These are phyloP conservation scores for Yamadazyma diddensiae DNA, from an alignment of 1,139 yeast genomes.

Conservation along the genomic window DNA sequence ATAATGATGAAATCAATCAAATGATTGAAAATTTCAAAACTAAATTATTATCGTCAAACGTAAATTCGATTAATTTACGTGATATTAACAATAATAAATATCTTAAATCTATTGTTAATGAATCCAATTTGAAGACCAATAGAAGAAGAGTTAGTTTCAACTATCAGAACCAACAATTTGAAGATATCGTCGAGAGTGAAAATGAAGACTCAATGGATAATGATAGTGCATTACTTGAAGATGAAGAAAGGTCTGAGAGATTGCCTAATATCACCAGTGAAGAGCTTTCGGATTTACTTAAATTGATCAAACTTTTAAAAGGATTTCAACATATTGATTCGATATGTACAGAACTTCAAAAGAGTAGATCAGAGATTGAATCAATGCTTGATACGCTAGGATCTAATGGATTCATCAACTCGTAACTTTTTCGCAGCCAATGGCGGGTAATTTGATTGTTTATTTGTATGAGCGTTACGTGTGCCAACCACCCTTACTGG, in stretches of 20 bases:
- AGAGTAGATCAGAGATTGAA: constrained; percentile 56
- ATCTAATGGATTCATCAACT: constrained; percentile 38
- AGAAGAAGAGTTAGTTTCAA: constrained; percentile 36
- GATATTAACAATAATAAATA: constrained; percentile 13
- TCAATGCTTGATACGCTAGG: constrained; percentile 44
- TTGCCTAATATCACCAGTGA: constrained; percentile 14
- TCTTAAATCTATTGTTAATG: constrained; percentile 27
- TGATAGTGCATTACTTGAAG: constrained; percentile 8
- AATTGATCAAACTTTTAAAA: constrained; percentile 45
- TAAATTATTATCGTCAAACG: constrained; percentile 10
- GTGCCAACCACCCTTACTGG: too few relatives aligned
- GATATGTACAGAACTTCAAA: constrained; percentile 66
- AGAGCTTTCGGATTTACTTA: constrained; percentile 28
- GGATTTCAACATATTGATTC: constrained; percentile 67
- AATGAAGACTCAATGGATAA: constrained; percentile 7
- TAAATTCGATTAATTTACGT: constrained; percentile 10
- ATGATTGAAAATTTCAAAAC: constrained; percentile 22
- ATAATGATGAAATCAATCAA: constrained; percentile 26
- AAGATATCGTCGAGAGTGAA: constrained; percentile 11
- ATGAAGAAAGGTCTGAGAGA: constrained; percentile 13
- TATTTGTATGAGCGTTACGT: too few relatives aligned
- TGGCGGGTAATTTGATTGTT: constrained; percentile 7
- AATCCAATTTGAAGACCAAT: constrained; percentile 25
- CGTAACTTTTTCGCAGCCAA: constrained; percentile 3
- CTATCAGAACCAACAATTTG: constrained; percentile 14